Evolutionary conservation across 2,329 filamentous ascomycete genomes (phyloP).

Genomic region (Fusarium newnesense): DNA sequence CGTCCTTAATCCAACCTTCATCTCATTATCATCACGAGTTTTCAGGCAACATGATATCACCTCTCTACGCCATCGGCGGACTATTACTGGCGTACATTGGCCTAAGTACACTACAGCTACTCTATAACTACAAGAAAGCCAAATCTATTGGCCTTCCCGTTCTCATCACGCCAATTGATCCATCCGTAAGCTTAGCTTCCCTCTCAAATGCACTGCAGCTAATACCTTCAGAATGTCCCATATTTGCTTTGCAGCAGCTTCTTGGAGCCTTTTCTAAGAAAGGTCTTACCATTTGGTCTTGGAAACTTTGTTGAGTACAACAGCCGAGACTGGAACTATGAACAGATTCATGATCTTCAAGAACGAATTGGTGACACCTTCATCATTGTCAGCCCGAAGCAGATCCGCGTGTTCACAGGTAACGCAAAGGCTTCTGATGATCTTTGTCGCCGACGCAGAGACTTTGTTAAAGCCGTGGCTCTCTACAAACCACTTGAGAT

Average conservation of each 20-base stretch:
- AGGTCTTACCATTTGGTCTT: constrained; percentile 9
- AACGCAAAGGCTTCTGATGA: constrained; percentile 34
- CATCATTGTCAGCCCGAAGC: constrained; percentile 35
- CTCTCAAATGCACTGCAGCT: not conserved
- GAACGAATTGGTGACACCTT: constrained; percentile 37
- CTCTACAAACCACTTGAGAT: constrained; percentile 37
- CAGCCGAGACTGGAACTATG: constrained; percentile 38
- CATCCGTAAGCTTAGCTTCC: constrained; percentile 2
- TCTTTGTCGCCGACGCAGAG: constrained; percentile 27
- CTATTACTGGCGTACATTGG: not conserved
- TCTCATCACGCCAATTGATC: constrained; percentile 31
- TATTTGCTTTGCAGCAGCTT: constrained; percentile 24
- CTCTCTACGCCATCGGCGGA: not conserved
- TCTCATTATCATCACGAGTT: not conserved
- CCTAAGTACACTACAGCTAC: constrained; percentile 8
- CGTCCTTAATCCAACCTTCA: not conserved
- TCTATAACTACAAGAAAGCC: constrained; percentile 31
- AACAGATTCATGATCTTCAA: constrained; percentile 31
- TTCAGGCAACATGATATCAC: constrained; percentile 17
- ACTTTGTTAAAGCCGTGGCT: constrained; percentile 34
- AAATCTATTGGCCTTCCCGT: constrained; percentile 27
- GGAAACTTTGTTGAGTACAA: constrained; percentile 39
- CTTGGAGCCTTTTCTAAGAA: constrained; percentile 23
- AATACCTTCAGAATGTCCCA: constrained; percentile 16
- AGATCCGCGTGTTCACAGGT: constrained; percentile 33